Conservation (phyloP, 2,329 filamentous ascomycete species). For the Arthroderma sp. region DNA sequence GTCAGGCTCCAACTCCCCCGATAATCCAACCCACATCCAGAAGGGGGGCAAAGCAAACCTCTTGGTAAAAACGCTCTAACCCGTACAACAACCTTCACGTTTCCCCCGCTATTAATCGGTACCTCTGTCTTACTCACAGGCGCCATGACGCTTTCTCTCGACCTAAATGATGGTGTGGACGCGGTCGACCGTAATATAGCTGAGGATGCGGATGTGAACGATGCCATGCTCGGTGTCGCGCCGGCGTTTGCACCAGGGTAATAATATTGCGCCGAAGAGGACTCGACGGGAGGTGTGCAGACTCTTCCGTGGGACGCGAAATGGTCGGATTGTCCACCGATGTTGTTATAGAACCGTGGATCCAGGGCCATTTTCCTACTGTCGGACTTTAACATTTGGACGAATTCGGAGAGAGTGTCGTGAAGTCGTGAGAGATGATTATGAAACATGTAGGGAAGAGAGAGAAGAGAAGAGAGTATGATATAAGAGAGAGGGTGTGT, state of each 20-base stretch:
- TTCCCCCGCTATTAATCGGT: conserved; percentile 45
- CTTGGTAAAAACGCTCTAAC: conserved; percentile 66
- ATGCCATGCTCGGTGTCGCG: conserved; percentile 27
- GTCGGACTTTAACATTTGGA: conserved; percentile 29
- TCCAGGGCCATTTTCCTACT: conserved; percentile 32
- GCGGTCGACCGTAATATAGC: conserved; percentile 47
- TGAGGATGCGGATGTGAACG: conserved; percentile 26
- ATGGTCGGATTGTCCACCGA: conserved; percentile 9
- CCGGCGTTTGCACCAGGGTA: conserved; percentile 26
- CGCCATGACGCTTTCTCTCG: conserved; percentile 55
- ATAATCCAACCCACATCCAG: conserved; percentile 4
- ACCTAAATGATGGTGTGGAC: conserved; percentile 66
- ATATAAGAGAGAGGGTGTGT: not conserved
- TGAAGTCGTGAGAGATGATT: conserved; percentile 28
- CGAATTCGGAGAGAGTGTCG: conserved; percentile 29
- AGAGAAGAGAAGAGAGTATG: not conserved
- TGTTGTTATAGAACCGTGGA: conserved; percentile 28
- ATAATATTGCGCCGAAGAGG: conserved; percentile 20
- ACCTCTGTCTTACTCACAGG: conserved; percentile 36
- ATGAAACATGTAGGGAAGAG: conserved; percentile 27
- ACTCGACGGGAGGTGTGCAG: conserved; percentile 5
- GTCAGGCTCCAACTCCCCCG: conserved; percentile 2
- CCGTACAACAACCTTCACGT: conserved; percentile 71
- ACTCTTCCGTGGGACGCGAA: conserved; percentile 9
- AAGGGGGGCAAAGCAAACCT: conserved; percentile 43